These are phyloP conservation scores for Fusarium mexicanum DNA, from an alignment of 2,329 filamentous ascomycete species.

Conservation along the genomic window DNA sequence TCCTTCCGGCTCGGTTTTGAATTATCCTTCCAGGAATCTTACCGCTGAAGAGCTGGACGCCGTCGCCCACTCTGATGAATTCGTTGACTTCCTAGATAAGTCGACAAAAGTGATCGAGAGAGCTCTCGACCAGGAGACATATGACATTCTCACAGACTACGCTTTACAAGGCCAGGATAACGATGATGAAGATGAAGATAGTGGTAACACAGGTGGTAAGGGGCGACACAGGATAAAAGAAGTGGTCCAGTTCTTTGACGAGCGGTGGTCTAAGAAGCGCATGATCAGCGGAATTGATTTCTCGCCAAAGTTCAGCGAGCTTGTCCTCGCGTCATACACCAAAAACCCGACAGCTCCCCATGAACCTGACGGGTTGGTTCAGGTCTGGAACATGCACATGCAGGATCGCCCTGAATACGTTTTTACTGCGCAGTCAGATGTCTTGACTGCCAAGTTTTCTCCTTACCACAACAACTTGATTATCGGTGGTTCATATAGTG, in stretches of 20 bases:
- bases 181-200: conserved; percentile 84
- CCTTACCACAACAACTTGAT: conserved; percentile 97
- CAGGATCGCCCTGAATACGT: conserved; percentile 95
- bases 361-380: conserved; percentile 90
- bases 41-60: conserved; percentile 88
- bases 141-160: conserved; percentile 96
- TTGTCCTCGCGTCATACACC: conserved; percentile 93
- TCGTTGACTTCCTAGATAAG: conserved; percentile 92
- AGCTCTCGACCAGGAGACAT: conserved; percentile 88
- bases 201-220: conserved; percentile 74
- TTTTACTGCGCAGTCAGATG: conserved; percentile 95
- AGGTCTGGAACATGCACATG: conserved; percentile 97
- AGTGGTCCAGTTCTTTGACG: conserved; percentile 91
- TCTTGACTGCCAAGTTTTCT: conserved; percentile 96
- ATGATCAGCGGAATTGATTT: conserved; percentile 97
- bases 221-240: conserved; percentile 83
- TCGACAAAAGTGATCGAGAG: conserved; percentile 98
- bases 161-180: conserved; percentile 79
- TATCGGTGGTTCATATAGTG: conserved; percentile 94
- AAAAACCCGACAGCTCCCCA: conserved; percentile 96
- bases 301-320: conserved; percentile 92
- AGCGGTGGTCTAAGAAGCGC: conserved; percentile 95
- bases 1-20: conserved; percentile 48
- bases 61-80: conserved; percentile 91
- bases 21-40: conserved; percentile 82